Evolutionary conservation across 2,329 filamentous ascomycete genomes (phyloP).

Genomic region (Claviceps maximensis): DNA sequence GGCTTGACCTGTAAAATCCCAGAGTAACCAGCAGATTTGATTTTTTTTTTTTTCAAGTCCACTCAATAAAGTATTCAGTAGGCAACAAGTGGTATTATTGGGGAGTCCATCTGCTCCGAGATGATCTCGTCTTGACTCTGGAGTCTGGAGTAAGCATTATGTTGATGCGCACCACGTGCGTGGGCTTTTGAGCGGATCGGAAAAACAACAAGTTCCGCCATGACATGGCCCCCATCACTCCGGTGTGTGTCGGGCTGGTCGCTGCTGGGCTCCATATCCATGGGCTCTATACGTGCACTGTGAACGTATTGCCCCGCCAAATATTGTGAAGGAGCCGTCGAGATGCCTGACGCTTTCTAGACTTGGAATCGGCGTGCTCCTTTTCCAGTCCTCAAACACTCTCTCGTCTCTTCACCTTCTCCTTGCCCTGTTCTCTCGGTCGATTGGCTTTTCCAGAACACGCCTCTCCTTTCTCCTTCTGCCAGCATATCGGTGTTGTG

Average conservation of each 20-base stretch:
- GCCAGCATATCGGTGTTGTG: not conserved
- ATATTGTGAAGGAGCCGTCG: constrained; percentile 7
- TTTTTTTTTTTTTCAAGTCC: no score
- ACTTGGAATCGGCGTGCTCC: constrained; percentile 10
- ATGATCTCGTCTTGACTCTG: no score
- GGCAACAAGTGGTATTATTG: no score
- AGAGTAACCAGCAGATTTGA: no score
- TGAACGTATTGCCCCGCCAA: constrained; percentile 20
- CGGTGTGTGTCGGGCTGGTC: not conserved
- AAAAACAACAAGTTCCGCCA: constrained; percentile 14
- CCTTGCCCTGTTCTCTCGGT: not conserved
- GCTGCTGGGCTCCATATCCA: not conserved
- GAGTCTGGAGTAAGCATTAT: no score
- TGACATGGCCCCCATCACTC: not conserved
- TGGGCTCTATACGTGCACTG: not conserved
- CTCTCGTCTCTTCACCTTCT: not conserved
- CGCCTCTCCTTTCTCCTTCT: not conserved
- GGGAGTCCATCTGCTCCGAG: no score
- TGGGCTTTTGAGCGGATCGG: constrained; percentile 12
- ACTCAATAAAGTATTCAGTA: no score
- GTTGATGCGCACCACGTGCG: not conserved
- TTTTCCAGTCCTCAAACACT: not conserved
- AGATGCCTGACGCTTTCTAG: constrained; percentile 5
- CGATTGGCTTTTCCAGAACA: not conserved
- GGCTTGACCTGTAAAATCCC: not conserved